Evolutionary conservation across 2,329 filamentous ascomycete species (phyloP), one percentile per base, ranked within the genome.

Genomic region (Sporothrix variecibatus): DNA sequence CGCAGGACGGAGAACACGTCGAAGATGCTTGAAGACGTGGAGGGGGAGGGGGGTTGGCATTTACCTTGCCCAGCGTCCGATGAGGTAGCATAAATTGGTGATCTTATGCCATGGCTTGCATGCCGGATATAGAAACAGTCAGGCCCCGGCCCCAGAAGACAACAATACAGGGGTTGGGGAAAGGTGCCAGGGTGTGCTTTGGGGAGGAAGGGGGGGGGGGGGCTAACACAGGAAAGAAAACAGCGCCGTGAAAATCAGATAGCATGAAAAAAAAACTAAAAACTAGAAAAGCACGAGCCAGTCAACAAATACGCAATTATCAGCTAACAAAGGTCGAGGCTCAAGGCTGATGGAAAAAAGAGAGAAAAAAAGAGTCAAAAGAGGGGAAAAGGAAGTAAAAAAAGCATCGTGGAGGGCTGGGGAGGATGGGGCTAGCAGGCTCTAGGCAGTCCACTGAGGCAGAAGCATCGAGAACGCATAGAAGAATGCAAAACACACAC

Each of bases 11-110:
- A 46, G 62, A 65, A 46, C 38, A 67, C 62, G 62, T 53, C 28
- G 12, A 53, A 46, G 12, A n/a, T 53, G 71, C 38, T 49, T 34
- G 49, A 26, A 34, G 28, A 60, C 9, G 56, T 17, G 56, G 56
- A 28, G 28, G 56, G 56, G 56, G 28, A 34, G 60, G 71, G 60
- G n/a, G 56, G 56, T 81, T 81, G 80, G 78, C 80, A 80, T 80
- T 82, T 80, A 83, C 82, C 82, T 84, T 84, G 83, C 79, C 83
- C 81, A 83, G 83, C 82, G 81, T 72, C 83, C 83, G 84, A 85
- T 83, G 72, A 82, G 64, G 84, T 83, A 85, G 85, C 84, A 87
- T 87, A 88, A 88, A 86, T 87, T 86, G 86, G 83, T 82, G 84
- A 87, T 87, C 85, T 88, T 87, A 88, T 87, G 86, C 85, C 84